Percentiles rank a stretch among this genome's conserved stretches.
phyloP scores from a whole-genome alignment of 345 rosid species.

The Citrus reticulata region DNA sequence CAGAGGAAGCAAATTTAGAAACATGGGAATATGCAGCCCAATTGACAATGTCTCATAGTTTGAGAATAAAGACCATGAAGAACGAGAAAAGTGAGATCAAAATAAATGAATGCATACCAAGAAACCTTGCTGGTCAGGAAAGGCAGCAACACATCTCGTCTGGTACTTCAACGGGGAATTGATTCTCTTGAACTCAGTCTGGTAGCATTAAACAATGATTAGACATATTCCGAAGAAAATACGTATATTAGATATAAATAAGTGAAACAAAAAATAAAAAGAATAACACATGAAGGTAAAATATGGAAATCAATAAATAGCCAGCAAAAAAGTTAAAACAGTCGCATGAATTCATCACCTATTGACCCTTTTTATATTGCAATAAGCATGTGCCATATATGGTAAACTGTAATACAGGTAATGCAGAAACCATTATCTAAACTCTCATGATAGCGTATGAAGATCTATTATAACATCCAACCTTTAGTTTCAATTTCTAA shows the following conservation, averaged over 20 bases:
- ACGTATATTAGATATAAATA: neutral
- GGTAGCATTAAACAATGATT: slow-evolving; percentile 17
- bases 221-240: neutral
- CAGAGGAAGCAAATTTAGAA: neutral
- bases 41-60: neutral
- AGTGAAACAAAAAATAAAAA: neutral
- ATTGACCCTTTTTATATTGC: neutral
- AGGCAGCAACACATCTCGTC: slow-evolving; percentile 93
- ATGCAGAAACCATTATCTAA: neutral
- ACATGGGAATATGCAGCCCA: neutral
- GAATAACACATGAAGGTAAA: neutral
- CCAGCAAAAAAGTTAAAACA: neutral
- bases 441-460: neutral
- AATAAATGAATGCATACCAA: slow-evolving; percentile 46
- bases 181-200: slow-evolving; percentile 90
- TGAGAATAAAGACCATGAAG: neutral
- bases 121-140: slow-evolving; percentile 99
- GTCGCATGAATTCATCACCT: neutral
- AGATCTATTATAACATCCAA: neutral
- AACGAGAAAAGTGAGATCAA: neutral
- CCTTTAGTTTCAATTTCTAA: neutral
- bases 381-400: neutral
- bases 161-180: slow-evolving; percentile 89
- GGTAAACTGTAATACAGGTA: neutral
- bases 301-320: neutral